Percentiles rank a stretch among this genome's conserved stretches.
Conservation (phyloP, 2,329 filamentous ascomycete genomes). For the Botrytis paeoniae region DNA sequence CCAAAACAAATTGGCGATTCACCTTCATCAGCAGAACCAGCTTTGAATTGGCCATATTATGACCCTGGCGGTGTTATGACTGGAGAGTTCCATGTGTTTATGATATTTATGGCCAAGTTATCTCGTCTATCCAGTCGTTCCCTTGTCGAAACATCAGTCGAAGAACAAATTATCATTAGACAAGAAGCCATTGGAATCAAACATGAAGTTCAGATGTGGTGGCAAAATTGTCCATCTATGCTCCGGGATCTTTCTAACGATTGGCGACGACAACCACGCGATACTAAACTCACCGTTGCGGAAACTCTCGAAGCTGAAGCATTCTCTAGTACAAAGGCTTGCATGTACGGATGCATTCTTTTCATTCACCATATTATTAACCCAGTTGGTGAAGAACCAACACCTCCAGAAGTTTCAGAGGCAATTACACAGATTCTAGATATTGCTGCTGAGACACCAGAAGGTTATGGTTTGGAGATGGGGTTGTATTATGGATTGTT, state of each 20-base stretch:
- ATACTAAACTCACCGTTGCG: conserved; percentile 32
- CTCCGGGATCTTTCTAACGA: conserved; percentile 34
- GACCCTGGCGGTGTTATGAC: conserved; percentile 32
- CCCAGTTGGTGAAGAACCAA: conserved; percentile 27
- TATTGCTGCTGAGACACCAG: conserved; percentile 34
- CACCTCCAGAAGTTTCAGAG: conserved; percentile 28
- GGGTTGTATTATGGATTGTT: conserved; percentile 37
- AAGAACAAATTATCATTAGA: conserved; percentile 26
- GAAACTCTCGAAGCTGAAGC: conserved; percentile 36
- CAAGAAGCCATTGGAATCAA: conserved; percentile 25
- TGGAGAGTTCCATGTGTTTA: conserved; percentile 33
- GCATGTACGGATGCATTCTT: conserved; percentile 33
- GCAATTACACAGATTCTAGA: conserved; percentile 33
- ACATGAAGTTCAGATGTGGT: conserved; percentile 32
- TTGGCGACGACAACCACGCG: conserved; percentile 32
- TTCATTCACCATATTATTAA: conserved; percentile 36
- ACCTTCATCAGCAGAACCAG: not conserved
- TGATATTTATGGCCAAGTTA: conserved; percentile 35
- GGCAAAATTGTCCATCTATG: conserved; percentile 28
- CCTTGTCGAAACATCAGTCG: conserved; percentile 24
- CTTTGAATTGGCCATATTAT: conserved; percentile 35
- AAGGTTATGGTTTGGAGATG: conserved; percentile 37
- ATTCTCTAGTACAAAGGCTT: conserved; percentile 35
- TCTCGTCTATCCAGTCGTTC: conserved; percentile 33
- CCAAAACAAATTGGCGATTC: conserved; percentile 10